Conservation (phyloP, 2,329 filamentous ascomycete species). For the Ploettnerulaceae sp. region DNA sequence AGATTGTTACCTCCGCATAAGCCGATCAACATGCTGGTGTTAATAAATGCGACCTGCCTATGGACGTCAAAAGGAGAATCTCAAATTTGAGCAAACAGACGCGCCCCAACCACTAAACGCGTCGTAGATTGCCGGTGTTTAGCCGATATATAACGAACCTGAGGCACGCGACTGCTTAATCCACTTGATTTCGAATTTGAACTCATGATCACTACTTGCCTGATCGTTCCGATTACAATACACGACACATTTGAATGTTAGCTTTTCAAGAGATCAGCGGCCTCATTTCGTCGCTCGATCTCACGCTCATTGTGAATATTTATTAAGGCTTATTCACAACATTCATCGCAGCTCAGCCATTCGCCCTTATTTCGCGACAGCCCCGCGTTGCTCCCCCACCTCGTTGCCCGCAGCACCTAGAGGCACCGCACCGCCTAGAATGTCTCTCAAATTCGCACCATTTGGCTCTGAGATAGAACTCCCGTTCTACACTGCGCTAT, state of each 20-base stretch:
- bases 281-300: no score
- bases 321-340: neutral
- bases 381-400: neutral
- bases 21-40: conserved; percentile 63
- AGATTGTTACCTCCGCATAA: conserved; percentile 61
- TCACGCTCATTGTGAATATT: no score
- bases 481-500: conserved; percentile 90
- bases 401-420: conserved; percentile 7
- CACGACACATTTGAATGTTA: neutral
- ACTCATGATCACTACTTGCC: conserved; percentile 1
- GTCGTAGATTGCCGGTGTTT: neutral
- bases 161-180: neutral
- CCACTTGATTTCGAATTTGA: neutral
- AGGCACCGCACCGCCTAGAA: conserved; percentile 13
- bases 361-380: neutral
- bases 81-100: neutral
- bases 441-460: conserved; percentile 69
- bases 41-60: no score
- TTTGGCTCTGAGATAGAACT: conserved; percentile 94
- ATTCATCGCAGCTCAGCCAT: neutral
- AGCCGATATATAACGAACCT: neutral
- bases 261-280: no score
- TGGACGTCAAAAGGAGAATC: neutral
- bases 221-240: neutral
- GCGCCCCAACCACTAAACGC: neutral